These are phyloP conservation scores for Starmerella vaccinii DNA, from an alignment of 805 yeast species.

Conservation along the genomic window DNA sequence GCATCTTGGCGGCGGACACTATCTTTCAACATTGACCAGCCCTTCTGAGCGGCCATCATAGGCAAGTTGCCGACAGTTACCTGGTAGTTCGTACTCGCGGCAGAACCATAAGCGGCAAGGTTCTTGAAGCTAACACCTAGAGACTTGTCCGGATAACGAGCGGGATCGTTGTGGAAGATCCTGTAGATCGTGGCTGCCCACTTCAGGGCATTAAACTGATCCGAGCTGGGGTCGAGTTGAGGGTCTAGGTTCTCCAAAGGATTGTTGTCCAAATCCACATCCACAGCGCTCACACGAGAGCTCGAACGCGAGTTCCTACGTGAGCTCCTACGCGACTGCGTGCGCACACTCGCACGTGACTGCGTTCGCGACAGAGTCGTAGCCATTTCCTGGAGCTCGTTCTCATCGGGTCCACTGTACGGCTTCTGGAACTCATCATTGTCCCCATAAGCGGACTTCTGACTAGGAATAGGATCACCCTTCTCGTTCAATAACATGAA, in stretches of 20 bases:
- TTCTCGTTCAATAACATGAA: background rate
- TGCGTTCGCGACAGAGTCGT: constrained; percentile 5
- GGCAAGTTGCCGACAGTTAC: constrained; percentile 42
- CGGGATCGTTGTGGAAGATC: constrained; percentile 46
- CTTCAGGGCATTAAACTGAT: constrained; percentile 44
- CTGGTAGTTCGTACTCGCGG: constrained; percentile 54
- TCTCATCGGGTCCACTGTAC: constrained; percentile 15
- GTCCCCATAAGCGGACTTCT: background rate
- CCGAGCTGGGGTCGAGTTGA: constrained; percentile 48
- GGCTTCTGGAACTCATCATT: background rate
- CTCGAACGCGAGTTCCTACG: no score
- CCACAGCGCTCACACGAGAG: background rate
- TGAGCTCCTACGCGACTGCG: constrained; percentile 11
- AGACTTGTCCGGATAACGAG: constrained; percentile 46
- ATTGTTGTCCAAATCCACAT: background rate
- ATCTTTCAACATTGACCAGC: constrained; percentile 13
- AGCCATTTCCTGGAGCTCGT: constrained; percentile 11
- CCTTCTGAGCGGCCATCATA: constrained; percentile 27
- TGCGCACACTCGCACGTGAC: constrained; percentile 11
- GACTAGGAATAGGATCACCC: background rate
- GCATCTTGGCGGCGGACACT: background rate
- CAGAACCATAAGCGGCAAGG: constrained; percentile 55
- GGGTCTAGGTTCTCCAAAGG: constrained; percentile 31
- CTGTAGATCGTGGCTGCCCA: constrained; percentile 57
- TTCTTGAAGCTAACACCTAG: constrained; percentile 54